phyloP scores from a whole-genome alignment of 1,284 basidiomycete species.

The Exobasidium rhododendri region DNA sequence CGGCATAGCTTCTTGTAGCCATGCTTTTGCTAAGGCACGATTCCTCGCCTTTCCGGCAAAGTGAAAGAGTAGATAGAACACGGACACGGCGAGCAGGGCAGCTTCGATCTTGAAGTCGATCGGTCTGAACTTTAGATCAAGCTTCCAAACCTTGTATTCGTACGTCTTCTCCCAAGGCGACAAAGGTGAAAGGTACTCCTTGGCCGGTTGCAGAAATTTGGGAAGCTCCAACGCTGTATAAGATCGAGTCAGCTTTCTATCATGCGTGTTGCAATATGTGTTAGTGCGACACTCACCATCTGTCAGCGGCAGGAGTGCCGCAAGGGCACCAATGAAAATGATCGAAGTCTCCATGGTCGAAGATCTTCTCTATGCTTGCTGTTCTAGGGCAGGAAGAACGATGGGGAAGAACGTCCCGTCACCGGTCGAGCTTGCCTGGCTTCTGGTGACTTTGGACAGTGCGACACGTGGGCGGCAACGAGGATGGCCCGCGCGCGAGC shows the following conservation, averaged over 20 bases:
- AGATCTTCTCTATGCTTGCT: not conserved
- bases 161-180: not conserved
- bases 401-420: no score
- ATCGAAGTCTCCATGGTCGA: not conserved
- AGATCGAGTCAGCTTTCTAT: no score
- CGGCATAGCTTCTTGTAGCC: conserved; percentile 28
- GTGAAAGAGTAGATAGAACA: conserved; percentile 39
- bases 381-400: not conserved
- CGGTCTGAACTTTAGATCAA: not conserved
- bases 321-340: not conserved
- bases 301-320: not conserved
- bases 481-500: not conserved
- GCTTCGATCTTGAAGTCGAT: conserved; percentile 37
- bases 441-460: no score
- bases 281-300: not conserved
- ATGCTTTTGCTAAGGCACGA: conserved; percentile 25
- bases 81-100: conserved; percentile 25
- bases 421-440: no score
- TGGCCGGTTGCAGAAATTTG: not conserved
- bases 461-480: not conserved
- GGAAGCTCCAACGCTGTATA: not conserved
- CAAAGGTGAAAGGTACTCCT: not conserved
- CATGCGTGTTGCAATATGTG: not conserved
- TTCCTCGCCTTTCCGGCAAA: conserved; percentile 36
- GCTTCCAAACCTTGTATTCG: not conserved